Conservation (phyloP, 345 rosid genomes). For the Heritiera fomes region DNA sequence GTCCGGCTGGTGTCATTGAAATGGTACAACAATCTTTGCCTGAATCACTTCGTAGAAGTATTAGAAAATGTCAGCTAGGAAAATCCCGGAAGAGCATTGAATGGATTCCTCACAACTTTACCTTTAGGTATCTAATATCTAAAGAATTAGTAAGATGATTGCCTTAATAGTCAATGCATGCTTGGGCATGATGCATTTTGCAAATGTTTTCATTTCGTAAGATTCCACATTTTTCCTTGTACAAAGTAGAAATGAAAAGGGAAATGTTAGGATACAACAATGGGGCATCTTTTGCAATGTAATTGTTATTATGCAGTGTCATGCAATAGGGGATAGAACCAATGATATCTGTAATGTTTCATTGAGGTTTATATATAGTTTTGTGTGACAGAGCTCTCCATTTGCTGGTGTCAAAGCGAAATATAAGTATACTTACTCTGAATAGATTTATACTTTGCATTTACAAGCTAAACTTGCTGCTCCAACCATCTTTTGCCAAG, state of each 20-base stretch:
- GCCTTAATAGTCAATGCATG: not conserved
- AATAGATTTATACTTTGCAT: too few species aligned
- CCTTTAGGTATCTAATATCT: constrained; percentile 79
- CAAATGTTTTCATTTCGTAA: not conserved
- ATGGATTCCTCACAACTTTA: constrained; percentile 89
- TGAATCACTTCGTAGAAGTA: constrained; percentile 53
- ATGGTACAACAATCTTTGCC: constrained; percentile 71
- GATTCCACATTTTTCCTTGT: constrained; percentile 27
- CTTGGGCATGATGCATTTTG: constrained; percentile 11
- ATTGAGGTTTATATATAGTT: constrained; percentile 25
- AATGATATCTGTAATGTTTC: constrained; percentile 23
- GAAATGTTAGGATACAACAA: constrained; percentile 23
- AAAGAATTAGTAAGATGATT: constrained; percentile 69
- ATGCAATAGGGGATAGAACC: not conserved
- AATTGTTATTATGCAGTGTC: constrained; percentile 14
- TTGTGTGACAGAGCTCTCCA: not conserved
- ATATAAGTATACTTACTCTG: not conserved
- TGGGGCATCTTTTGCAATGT: constrained; percentile 20
- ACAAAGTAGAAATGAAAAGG: constrained; percentile 32
- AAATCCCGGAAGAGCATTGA: constrained; percentile 73
- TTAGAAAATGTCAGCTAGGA: constrained; percentile 53
- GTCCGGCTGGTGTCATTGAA: constrained; percentile 54
- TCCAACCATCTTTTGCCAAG: too few species aligned
- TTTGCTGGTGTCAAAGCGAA: not conserved
- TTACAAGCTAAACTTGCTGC: too few species aligned